phyloP scores from a whole-genome alignment of 2,329 filamentous ascomycete species.

The Aureobasidium leucospermi region DNA sequence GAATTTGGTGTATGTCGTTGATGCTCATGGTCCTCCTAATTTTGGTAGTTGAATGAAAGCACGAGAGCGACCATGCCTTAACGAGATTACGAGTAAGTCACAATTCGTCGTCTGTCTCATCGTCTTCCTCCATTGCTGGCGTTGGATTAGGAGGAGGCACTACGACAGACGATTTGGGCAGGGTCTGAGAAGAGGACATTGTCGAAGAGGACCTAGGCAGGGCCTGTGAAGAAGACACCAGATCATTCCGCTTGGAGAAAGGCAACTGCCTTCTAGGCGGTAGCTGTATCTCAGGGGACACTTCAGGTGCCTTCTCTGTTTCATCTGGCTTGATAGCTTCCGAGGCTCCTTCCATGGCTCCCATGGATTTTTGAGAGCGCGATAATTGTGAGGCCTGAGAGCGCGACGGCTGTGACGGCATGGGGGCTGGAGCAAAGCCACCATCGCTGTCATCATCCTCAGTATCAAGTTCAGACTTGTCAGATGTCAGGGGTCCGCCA shows the following conservation, averaged over 20 bases:
- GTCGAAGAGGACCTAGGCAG: background rate
- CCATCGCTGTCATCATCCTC: slow-evolving; percentile 23
- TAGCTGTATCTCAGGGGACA: slow-evolving; percentile 18
- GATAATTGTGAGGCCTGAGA: background rate
- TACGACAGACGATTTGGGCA: background rate
- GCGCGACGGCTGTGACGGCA: slow-evolving; percentile 12
- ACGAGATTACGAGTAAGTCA: background rate
- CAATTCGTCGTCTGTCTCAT: slow-evolving; percentile 28
- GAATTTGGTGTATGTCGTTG: background rate
- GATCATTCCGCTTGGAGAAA: slow-evolving; percentile 29
- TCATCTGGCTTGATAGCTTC: background rate
- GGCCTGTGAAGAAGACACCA: background rate
- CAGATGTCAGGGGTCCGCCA: slow-evolving; percentile 18
- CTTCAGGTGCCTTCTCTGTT: background rate
- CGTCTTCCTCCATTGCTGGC: slow-evolving; percentile 20
- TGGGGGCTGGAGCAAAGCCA: slow-evolving; percentile 15
- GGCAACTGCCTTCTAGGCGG: slow-evolving; percentile 37
- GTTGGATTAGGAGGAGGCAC: background rate
- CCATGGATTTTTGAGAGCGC: background rate
- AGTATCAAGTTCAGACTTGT: slow-evolving; percentile 20
- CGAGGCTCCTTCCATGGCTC: background rate
- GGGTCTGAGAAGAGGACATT: background rate
- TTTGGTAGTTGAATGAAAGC: no score
- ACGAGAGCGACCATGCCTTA: no score
- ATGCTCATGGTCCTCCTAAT: background rate